phyloP scores from a whole-genome alignment of 208 protist genomes.

The Leishmania amazonensis region DNA sequence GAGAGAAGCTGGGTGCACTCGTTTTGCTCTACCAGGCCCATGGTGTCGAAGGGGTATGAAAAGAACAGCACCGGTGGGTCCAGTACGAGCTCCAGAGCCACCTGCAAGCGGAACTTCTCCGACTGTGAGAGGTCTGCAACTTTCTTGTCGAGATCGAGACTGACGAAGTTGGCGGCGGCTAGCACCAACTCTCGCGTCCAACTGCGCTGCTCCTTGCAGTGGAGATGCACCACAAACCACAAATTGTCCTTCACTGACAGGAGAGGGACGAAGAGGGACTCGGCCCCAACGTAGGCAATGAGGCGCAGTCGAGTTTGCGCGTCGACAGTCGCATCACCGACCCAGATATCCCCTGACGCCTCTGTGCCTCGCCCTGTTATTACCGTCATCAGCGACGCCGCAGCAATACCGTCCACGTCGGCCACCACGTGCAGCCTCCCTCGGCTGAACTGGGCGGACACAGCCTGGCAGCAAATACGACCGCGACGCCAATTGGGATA shows the following conservation, averaged over 20 bases:
- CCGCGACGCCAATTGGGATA: constrained; percentile 21
- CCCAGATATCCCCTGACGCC: constrained; percentile 36
- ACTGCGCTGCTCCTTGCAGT: constrained; percentile 33
- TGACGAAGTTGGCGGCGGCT: constrained; percentile 37
- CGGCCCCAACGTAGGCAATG: constrained; percentile 21
- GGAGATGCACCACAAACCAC: constrained; percentile 55
- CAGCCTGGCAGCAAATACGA: constrained; percentile 43
- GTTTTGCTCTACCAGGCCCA: constrained; percentile 28
- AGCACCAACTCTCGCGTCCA: constrained; percentile 44
- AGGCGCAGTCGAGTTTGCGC: constrained; percentile 7
- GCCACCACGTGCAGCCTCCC: constrained; percentile 48
- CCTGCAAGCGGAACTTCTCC: constrained; percentile 51
- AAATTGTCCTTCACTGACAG: constrained; percentile 59
- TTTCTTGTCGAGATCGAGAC: constrained; percentile 33
- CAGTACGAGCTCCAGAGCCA: constrained; percentile 65
- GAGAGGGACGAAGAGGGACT: constrained; percentile 41
- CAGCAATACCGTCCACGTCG: constrained; percentile 37
- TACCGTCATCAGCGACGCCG: constrained; percentile 33
- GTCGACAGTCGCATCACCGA: constrained; percentile 18
- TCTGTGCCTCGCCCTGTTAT: constrained; percentile 32
- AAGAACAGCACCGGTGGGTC: constrained; percentile 57
- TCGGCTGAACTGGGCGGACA: constrained; percentile 38
- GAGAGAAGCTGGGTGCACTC: constrained; percentile 37
- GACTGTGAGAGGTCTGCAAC: constrained; percentile 34
- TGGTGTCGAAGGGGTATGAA: constrained; percentile 40